phyloP scores from a whole-genome alignment of 805 yeast species.

The Spencermartinsiella europaea region DNA sequence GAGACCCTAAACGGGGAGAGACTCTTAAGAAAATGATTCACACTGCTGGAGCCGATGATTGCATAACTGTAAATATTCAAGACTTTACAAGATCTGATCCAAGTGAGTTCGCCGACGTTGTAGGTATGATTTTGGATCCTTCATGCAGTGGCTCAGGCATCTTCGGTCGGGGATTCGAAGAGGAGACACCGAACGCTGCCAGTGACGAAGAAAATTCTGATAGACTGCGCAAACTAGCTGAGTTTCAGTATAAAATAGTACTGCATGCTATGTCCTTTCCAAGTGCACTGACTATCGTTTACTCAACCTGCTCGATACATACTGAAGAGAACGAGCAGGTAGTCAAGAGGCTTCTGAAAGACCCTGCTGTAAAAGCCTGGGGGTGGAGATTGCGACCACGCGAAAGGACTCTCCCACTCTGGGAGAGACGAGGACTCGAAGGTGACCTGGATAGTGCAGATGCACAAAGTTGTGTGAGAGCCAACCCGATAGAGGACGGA shows the following conservation, averaged over 20 bases:
- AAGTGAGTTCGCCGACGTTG: slow-evolving; percentile 53
- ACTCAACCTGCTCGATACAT: slow-evolving; percentile 94
- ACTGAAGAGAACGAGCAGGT: slow-evolving; percentile 93
- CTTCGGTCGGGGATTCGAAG: slow-evolving; percentile 71
- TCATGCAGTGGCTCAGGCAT: slow-evolving; percentile 98
- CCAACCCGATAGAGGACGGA: slow-evolving; percentile 83
- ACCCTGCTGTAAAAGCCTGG: slow-evolving; percentile 50
- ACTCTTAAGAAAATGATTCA: slow-evolving; percentile 71
- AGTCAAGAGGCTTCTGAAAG: slow-evolving; percentile 69
- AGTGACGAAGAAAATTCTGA: slow-evolving; percentile 27
- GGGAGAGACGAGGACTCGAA: slow-evolving; percentile 81
- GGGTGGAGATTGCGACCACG: slow-evolving; percentile 74
- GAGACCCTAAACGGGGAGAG: slow-evolving; percentile 68
- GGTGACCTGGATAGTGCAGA: slow-evolving; percentile 33
- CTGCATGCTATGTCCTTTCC: slow-evolving; percentile 85
- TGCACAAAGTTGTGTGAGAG: slow-evolving; percentile 85
- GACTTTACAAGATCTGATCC: slow-evolving; percentile 66
- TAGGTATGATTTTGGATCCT: slow-evolving; percentile 89
- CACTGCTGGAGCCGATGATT: slow-evolving; percentile 59
- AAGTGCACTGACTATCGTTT: slow-evolving; percentile 68
- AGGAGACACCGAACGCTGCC: slow-evolving; percentile 40
- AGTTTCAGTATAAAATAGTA: slow-evolving; percentile 83
- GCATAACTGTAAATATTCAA: slow-evolving; percentile 40
- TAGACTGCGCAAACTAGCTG: slow-evolving; percentile 67
- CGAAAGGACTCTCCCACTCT: slow-evolving; percentile 63